Evolutionary conservation across 345 rosid genomes (phyloP).

Genomic region (Citrus medica): DNA sequence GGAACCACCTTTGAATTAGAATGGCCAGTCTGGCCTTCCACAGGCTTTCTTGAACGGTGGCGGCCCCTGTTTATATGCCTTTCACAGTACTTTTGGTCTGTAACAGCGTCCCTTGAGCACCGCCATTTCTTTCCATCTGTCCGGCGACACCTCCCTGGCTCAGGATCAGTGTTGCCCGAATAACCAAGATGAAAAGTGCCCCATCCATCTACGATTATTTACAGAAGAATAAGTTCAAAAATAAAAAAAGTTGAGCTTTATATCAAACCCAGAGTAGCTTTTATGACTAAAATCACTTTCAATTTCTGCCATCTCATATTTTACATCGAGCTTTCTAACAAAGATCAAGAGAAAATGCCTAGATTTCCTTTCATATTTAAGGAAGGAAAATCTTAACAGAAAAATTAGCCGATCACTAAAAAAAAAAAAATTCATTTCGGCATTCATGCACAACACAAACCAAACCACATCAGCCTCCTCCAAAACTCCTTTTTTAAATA

Average conservation of each 20-base stretch:
- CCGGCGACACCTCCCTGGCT: conserved; percentile 75
- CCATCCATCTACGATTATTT: conserved; percentile 51
- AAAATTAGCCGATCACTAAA: neutral
- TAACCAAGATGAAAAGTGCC: conserved; percentile 59
- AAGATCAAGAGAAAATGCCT: conserved; percentile 4
- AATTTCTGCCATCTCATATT: neutral
- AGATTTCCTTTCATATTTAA: conserved; percentile 13
- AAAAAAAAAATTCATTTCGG: neutral
- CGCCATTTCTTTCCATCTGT: conserved; percentile 92
- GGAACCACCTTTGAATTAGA: conserved; percentile 39
- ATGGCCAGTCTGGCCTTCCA: conserved; percentile 60
- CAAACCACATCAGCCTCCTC: neutral
- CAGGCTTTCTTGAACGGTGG: conserved; percentile 88
- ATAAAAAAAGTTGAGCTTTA: neutral
- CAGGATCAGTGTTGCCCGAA: conserved; percentile 51
- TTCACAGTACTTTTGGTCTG: conserved; percentile 81
- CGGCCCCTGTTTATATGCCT: conserved; percentile 84
- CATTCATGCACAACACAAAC: neutral
- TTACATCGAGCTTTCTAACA: conserved; percentile 13
- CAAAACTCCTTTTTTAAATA: neutral
- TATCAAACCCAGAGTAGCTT: neutral
- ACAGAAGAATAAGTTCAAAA: neutral
- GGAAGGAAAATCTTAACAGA: neutral
- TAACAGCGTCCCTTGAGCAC: conserved; percentile 69
- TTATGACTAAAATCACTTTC: conserved; percentile 18